These are phyloP conservation scores for Petunia secreta DNA, from an alignment of 257 asterid genomes.

Conservation along the genomic window DNA sequence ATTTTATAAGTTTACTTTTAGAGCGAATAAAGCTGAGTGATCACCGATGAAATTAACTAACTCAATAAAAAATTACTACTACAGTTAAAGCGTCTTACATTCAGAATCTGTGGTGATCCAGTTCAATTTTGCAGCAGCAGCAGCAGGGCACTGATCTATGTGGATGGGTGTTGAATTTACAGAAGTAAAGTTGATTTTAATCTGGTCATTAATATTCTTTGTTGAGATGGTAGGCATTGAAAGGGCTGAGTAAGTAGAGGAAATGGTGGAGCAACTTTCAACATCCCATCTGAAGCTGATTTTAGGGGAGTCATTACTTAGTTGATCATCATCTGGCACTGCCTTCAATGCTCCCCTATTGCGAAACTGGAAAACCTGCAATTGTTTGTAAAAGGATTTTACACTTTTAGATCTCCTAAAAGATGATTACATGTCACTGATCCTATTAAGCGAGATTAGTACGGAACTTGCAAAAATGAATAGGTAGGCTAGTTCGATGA, in stretches of 20 bases:
- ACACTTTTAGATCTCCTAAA: no score
- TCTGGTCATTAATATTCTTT: slow-evolving; percentile 31
- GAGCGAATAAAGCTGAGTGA: no score
- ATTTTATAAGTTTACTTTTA: no score
- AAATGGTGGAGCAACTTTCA: slow-evolving; percentile 70
- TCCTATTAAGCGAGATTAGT: no score
- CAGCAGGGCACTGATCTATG: neutral
- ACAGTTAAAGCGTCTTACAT: slow-evolving; percentile 44
- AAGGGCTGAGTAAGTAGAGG: slow-evolving; percentile 49
- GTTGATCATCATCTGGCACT: slow-evolving; percentile 57
- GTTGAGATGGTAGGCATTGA: slow-evolving; percentile 27
- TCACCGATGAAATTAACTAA: no score
- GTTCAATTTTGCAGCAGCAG: slow-evolving; percentile 29
- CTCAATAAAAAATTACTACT: neutral
- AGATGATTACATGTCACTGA: no score
- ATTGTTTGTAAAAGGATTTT: neutral
- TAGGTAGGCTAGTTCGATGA: no score
- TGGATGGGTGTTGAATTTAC: slow-evolving; percentile 48
- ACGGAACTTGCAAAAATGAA: no score
- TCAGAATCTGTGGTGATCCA: slow-evolving; percentile 94
- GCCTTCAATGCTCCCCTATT: slow-evolving; percentile 51
- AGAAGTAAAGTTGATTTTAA: slow-evolving; percentile 36
- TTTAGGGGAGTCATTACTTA: slow-evolving; percentile 76
- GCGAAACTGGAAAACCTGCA: slow-evolving; percentile 63
- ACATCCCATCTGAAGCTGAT: slow-evolving; percentile 83